Evolutionary conservation across 805 yeast species (phyloP), one percentile per base, ranked within the genome.

Genomic region (Suhomyces faveliae): DNA sequence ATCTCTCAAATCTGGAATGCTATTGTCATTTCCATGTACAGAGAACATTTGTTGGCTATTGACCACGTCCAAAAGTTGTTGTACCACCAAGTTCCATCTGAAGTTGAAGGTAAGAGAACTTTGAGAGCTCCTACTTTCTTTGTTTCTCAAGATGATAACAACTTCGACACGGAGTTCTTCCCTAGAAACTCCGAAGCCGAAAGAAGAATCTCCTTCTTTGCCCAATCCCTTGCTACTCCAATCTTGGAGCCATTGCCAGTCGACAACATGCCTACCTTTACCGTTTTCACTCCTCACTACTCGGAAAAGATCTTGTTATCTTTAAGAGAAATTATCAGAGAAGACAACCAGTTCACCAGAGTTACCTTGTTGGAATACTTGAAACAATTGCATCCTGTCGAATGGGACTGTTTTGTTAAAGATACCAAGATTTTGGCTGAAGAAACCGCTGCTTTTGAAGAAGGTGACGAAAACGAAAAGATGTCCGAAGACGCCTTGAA

Each of bases 1-100:
- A 92, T 94, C 62, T 90, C 97, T 37, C 99, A 94, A 77, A 92
- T 95, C 60, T 94, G 99, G 99, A 94, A 94, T 68, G 99, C 99
- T 47, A 87, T 94, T 71, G 95, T 94, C 57, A 94, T 94, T 61
- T 92, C 99, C 50, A 94, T 94, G 99, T 95, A 94, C 84, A 89
- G 99, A 78, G 99, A 94, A 75, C 99, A 94, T 71, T 78, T 94
- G 70, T 76, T 94, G 59, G 98, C 99, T 23, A 92, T 95, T 70
- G 99, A 94, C 70, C 99, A 94, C 68, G 99, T 94, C 55, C 99
- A 94, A 76, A 92, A 89, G 76, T 80, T 94, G 70, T 80, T 94
- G 58, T 94, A 94, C 72, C 99, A 94, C 70, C 99, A 94, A 79
- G 98, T 94, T 63, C 98, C 99, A 47, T 85, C 96, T 52, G 98